phyloP scores from a whole-genome alignment of 2,329 filamentous ascomycete species.

The Didymella lethalis region DNA sequence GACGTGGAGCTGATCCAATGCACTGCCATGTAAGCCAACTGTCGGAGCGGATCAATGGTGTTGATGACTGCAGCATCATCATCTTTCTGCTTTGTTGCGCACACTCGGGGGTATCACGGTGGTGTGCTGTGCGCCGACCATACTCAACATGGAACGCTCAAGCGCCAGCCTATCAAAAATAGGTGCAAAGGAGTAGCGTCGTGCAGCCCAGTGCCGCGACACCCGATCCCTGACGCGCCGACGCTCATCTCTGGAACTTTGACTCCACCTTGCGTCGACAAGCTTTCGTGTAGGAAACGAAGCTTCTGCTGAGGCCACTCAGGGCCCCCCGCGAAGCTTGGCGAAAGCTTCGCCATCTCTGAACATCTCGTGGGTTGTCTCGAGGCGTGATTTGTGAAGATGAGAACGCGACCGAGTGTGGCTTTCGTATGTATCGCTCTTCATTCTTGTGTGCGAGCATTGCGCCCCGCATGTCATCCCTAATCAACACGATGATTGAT shows the following conservation, averaged over 20 bases:
- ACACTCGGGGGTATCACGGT: too few species aligned
- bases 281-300: slow-evolving; percentile 16
- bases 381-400: neutral
- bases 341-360: slow-evolving; percentile 14
- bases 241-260: slow-evolving; percentile 3
- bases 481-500: neutral
- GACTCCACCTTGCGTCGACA: slow-evolving; percentile 15
- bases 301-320: slow-evolving; percentile 9
- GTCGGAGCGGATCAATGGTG: too few species aligned
- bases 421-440: neutral
- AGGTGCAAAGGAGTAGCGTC: slow-evolving; percentile 3
- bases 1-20: too few species aligned
- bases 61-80: too few species aligned
- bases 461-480: neutral
- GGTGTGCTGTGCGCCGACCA: too few species aligned
- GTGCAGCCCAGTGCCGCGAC: slow-evolving; percentile 10
- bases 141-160: neutral
- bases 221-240: slow-evolving; percentile 12
- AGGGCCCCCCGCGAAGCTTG: slow-evolving; percentile 11
- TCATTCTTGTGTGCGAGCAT: neutral
- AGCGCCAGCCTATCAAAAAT: neutral
- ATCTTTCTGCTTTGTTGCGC: too few species aligned
- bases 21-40: too few species aligned
- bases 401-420: neutral
- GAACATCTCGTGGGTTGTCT: neutral